Evolutionary conservation across 148 eudicot genomes (phyloP).

Genomic region (Silene uniflora): DNA sequence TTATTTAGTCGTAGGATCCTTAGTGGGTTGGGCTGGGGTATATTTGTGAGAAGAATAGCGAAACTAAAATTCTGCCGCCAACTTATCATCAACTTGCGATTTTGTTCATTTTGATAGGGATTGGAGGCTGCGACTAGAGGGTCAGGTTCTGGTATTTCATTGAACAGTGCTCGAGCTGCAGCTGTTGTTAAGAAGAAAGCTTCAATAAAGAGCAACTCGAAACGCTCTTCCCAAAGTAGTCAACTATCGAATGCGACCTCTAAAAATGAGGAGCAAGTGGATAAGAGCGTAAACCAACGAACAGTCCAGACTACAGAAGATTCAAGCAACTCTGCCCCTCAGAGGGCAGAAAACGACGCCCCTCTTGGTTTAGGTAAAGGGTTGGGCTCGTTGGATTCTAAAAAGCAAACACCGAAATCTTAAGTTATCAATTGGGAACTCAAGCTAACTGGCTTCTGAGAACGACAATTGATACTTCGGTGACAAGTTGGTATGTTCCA

Average conservation of each 20-base stretch:
- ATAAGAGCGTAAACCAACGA: conserved; percentile 28
- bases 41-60: neutral
- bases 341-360: conserved; percentile 34
- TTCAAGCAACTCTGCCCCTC: conserved; percentile 5
- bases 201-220: conserved; percentile 56
- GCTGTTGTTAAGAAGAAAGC: conserved; percentile 77
- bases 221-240: conserved; percentile 50
- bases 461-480: neutral
- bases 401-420: conserved; percentile 52
- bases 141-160: conserved; percentile 30
- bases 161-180: conserved; percentile 63
- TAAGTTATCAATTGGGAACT: conserved; percentile 32
- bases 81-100: neutral
- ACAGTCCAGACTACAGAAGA: conserved; percentile 25
- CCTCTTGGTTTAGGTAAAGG: conserved; percentile 71
- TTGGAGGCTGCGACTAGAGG: conserved; percentile 67
- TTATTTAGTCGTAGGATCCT: too few relatives aligned
- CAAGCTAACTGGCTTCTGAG: neutral
- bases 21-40: neutral
- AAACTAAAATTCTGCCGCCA: too few relatives aligned
- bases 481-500: neutral
- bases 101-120: conserved; percentile 32
- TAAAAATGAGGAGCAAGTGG: conserved; percentile 18
- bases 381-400: conserved; percentile 53
- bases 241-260: conserved; percentile 49